Evolutionary conservation across 805 yeast species (phyloP), one percentile per base, ranked within the genome.

Genomic region (Blastobotrys americana): DNA sequence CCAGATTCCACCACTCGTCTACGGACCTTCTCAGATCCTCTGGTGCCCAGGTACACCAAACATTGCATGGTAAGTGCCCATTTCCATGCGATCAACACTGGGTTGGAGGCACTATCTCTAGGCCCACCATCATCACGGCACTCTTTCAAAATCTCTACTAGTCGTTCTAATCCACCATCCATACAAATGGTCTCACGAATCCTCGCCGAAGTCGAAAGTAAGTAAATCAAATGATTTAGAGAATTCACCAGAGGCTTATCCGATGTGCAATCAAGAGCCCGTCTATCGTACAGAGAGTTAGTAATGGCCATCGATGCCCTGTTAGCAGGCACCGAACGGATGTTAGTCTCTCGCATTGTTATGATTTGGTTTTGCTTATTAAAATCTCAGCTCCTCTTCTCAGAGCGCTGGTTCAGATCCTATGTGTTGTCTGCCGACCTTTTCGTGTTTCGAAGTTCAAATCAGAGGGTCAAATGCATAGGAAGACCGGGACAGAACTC

Each of bases 61-160:
- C 97, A 89, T 67, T 90, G 98, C 58, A 93, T 80, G 0, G 97
- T 85, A 44, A 90, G 68, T 4, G 95, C 85, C 98, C 98, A 90
- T 67, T 90, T 90, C 96, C 96, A 90, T 0, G 95, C 89, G n/a
- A 83, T 71, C 51, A 86, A 69, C 20, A 80, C 43, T 25, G 45
- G 28, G 36, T 39, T 39, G 13, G 31, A 8, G 36, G 37, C 20
- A 36, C 35, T 39, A n/a, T 41, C 45, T 18, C 37, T 31, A 22
- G 38, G 35, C 15, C 36, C 33, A 15, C 45, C 43, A 35, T 52
- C 54, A 28, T 51, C 54, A 50, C 76, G 78, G 58, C 96, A 89
- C 55, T 84, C 94, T 58, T 85, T 84, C 44, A 90, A 67, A 25
- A 90, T 90, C 44, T 82, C 82, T 33, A 90, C 86, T 43, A 90